phyloP scores from a whole-genome alignment of 1,284 basidiomycete species.

The Microbotryum scabiosae region DNA sequence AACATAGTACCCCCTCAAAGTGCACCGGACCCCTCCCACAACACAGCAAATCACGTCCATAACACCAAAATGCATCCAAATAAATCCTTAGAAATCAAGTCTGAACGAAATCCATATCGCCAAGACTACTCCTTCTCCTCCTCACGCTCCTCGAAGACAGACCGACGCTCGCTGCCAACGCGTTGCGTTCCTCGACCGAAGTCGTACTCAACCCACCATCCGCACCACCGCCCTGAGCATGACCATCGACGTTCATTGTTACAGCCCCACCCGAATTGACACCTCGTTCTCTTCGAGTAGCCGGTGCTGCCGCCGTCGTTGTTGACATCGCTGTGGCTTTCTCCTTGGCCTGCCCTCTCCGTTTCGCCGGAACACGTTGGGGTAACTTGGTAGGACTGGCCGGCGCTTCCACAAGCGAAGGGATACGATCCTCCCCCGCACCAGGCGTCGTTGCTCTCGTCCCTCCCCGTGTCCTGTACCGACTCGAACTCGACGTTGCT shows the following conservation, averaged over 20 bases:
- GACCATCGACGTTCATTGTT: neutral
- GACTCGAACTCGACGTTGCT: neutral
- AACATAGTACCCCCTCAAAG: too few species aligned
- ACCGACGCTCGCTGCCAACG: neutral
- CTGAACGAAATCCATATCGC: constrained; percentile 3
- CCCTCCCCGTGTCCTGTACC: neutral
- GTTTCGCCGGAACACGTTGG: constrained; percentile 21
- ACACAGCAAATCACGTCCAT: too few species aligned
- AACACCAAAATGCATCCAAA: too few species aligned
- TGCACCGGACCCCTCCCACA: too few species aligned
- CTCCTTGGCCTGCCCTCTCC: neutral
- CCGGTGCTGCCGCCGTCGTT: neutral
- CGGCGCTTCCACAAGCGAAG: constrained; percentile 1
- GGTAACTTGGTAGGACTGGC: constrained; percentile 20
- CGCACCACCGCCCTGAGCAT: neutral
- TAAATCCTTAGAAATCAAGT: neutral
- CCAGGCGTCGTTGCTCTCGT: neutral
- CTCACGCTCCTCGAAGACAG: constrained; percentile 2
- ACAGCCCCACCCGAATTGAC: neutral
- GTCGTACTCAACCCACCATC: neutral
- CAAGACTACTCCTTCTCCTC: constrained; percentile 10
- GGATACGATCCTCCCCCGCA: neutral
- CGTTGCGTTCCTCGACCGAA: neutral
- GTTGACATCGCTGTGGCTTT: neutral
- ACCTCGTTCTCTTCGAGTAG: neutral